These are phyloP conservation scores for Saturnispora besseyi DNA, from an alignment of 805 yeast genomes.

Conservation along the genomic window DNA sequence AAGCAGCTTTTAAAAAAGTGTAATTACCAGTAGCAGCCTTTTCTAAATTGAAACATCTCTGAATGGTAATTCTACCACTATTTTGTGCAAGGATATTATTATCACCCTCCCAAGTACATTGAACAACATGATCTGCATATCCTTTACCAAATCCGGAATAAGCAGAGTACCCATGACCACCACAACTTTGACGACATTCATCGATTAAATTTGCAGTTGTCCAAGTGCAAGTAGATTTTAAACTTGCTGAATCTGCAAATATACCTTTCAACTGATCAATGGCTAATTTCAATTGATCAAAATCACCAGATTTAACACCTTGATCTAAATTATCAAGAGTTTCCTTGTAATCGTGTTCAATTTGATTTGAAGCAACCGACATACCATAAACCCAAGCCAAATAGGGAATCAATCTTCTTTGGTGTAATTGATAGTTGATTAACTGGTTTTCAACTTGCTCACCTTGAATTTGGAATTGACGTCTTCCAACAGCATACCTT, in stretches of 20 bases:
- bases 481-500: slow-evolving; percentile 82
- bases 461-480: slow-evolving; percentile 59
- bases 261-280: slow-evolving; percentile 63
- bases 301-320: slow-evolving; percentile 40
- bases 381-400: slow-evolving; percentile 72
- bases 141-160: slow-evolving; percentile 87
- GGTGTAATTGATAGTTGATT: slow-evolving; percentile 83
- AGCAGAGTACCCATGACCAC: slow-evolving; percentile 95
- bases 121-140: slow-evolving; percentile 91
- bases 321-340: slow-evolving; percentile 47
- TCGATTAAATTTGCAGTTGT: slow-evolving; percentile 69
- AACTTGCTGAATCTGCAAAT: slow-evolving; percentile 77
- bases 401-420: slow-evolving; percentile 77
- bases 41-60: slow-evolving; percentile 30
- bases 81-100: slow-evolving; percentile 79
- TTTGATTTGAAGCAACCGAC: slow-evolving; percentile 59
- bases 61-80: slow-evolving; percentile 70
- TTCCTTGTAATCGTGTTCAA: slow-evolving; percentile 41
- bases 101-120: slow-evolving; percentile 98
- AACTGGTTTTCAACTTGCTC: slow-evolving; percentile 55
- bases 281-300: slow-evolving; percentile 36
- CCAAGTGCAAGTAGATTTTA: slow-evolving; percentile 90
- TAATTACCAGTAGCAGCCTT: slow-evolving; percentile 35
- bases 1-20: slow-evolving; percentile 26
- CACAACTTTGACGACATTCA: slow-evolving; percentile 88